Conservation (phyloP, 306 rosid species). For the Vigna angularis region DNA sequence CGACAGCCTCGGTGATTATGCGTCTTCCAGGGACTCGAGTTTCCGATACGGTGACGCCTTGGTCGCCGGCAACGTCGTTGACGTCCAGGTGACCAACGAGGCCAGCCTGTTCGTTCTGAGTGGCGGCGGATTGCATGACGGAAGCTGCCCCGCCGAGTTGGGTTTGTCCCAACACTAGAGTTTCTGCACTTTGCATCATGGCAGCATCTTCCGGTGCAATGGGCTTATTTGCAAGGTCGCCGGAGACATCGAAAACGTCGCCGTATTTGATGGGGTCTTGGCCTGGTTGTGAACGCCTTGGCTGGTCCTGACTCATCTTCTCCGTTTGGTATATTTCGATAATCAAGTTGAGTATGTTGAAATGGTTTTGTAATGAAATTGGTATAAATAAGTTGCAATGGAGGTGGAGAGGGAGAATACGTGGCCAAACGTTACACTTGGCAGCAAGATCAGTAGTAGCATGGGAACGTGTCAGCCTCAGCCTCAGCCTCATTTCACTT, state of each 20-base stretch:
- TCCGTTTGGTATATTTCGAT: no score
- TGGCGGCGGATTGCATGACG: constrained; percentile 73
- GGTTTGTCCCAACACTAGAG: constrained; percentile 61
- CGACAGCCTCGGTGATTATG: constrained; percentile 67
- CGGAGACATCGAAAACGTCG: constrained; percentile 66
- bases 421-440: constrained; percentile 38
- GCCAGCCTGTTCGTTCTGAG: constrained; percentile 61
- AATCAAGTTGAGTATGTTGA: background rate
- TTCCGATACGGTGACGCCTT: constrained; percentile 67
- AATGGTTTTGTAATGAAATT: background rate
- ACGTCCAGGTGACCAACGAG: constrained; percentile 55
- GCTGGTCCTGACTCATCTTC: constrained; percentile 72
- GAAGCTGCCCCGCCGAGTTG: constrained; percentile 66
- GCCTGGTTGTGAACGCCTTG: constrained; percentile 37
- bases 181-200: constrained; percentile 85
- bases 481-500: background rate
- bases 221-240: constrained; percentile 62
- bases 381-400: constrained; percentile 24
- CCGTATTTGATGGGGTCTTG: constrained; percentile 67
- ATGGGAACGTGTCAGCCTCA: constrained; percentile 34
- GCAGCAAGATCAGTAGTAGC: background rate
- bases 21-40: constrained; percentile 62
- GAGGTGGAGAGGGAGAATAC: constrained; percentile 31
- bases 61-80: constrained; percentile 53
- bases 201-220: constrained; percentile 75